Evolutionary conservation across 2,329 filamentous ascomycete genomes (phyloP), one percentile per base, ranked within the genome.

Genomic region (Zymoseptoria tritici): DNA sequence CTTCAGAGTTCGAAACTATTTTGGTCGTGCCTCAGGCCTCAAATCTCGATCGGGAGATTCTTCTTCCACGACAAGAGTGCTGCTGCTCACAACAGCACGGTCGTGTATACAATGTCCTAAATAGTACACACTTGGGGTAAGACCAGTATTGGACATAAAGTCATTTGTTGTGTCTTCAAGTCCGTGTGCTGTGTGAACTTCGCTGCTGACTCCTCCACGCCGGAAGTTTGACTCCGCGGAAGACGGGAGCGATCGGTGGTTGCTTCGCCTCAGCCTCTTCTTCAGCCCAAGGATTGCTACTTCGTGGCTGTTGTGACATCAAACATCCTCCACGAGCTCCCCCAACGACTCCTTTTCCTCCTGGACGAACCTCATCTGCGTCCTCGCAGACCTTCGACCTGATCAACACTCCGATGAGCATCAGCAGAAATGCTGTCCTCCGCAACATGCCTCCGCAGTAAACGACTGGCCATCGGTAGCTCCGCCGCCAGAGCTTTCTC

Each of bases 391-490:
- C 54, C 36, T 46, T 16, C 36, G 36, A 46, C 19, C 19, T 52
- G 20, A 21, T 53, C 52, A 19, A 56, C 54, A 31, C 29, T 21
- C 52, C 50, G 46, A 63, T 59, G 55, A 56, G 60, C 60, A 61
- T 57, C 51, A 57, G 61, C 64, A 64, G 82, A 62, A 57, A 91
- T 91, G 88, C 82, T 90, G 82, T 85, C 86, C 79, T 83, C 82
- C 75, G 84, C 85, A 67, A 76, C 90, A 68, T 81, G 81, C 70
- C 82, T 82, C 76, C 84, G 84, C 76, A 82, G 85, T 79, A 81
- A 81, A 73, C 83, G 83, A 79, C 82, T 89, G 76, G 75, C 84
- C 56, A 77, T 78, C 72, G 80, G 80, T 76, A 80, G 80, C 77
- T 79, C 78, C 66, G 69, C 73, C 68, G 75, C 71, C 70, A 74